These are phyloP conservation scores for Fusarium sp. DNA, from an alignment of 2,329 filamentous ascomycete species.

Conservation along the genomic window DNA sequence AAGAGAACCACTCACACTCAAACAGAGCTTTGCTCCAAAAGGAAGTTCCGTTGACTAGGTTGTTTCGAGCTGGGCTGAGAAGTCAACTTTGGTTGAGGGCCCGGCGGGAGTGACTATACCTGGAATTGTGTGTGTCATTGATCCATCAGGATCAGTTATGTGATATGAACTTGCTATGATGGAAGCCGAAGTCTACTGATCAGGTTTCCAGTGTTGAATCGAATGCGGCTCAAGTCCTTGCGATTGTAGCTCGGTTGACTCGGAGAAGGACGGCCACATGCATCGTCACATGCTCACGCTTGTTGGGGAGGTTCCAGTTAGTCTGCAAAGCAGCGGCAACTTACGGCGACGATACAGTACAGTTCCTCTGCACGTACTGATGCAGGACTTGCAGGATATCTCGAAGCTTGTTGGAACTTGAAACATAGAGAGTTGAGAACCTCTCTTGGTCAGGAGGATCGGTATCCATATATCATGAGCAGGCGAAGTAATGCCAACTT, in stretches of 20 bases:
- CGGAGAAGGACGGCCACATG: background rate
- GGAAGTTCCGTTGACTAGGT: conserved; percentile 26
- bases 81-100: conserved; percentile 5
- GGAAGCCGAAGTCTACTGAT: background rate
- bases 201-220: conserved; percentile 2
- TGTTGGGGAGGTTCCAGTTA: too few species aligned
- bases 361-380: too few species aligned
- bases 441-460: too few species aligned
- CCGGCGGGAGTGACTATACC: conserved; percentile 3
- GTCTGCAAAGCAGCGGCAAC: too few species aligned
- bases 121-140: conserved; percentile 33
- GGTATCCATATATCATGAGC: too few species aligned
- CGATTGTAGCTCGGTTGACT: too few species aligned
- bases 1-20: conserved; percentile 19
- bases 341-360: too few species aligned
- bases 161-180: background rate
- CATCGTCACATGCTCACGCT: too few species aligned
- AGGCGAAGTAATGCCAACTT: background rate
- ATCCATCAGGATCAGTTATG: background rate
- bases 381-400: too few species aligned
- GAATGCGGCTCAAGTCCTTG: background rate
- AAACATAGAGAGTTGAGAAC: too few species aligned
- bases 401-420: too few species aligned
- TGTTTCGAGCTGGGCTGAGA: background rate
- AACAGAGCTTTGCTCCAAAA: conserved; percentile 12